Evolutionary conservation across 2,329 filamentous ascomycete genomes (phyloP).

Genomic region (Zymoseptoria pseudotritici): DNA sequence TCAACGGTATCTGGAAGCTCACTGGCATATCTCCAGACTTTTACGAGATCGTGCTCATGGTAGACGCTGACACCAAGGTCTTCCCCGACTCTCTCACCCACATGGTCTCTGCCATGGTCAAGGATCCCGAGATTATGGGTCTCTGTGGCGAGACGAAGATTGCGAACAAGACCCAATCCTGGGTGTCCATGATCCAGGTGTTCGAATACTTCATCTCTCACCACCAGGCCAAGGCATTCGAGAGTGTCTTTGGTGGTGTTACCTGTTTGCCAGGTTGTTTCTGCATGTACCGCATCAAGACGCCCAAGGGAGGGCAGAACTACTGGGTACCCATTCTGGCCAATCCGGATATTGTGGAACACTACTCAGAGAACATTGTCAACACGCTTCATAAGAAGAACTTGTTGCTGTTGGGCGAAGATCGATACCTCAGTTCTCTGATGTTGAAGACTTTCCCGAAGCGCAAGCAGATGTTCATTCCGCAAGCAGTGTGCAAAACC

Average conservation of each 20-base stretch:
- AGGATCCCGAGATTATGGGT: slow-evolving; percentile 98
- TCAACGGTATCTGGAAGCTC: slow-evolving; percentile 97
- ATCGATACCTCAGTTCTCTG: slow-evolving; percentile 90
- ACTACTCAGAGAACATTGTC: slow-evolving; percentile 98
- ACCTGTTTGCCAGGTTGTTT: slow-evolving; percentile 98
- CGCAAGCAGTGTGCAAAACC: slow-evolving; percentile 97
- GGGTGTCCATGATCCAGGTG: slow-evolving; percentile 97
- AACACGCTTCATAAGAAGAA: slow-evolving; percentile 99
- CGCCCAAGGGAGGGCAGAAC: slow-evolving; percentile 95
- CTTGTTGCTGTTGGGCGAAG: slow-evolving; percentile 79
- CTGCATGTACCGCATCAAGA: slow-evolving; percentile 99
- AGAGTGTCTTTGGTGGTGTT: slow-evolving; percentile 97
- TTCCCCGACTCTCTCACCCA: slow-evolving; percentile 97
- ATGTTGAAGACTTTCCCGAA: slow-evolving; percentile 99
- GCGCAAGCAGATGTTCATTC: slow-evolving; percentile 96
- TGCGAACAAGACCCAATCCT: slow-evolving; percentile 90
- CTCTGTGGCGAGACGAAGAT: slow-evolving; percentile 99
- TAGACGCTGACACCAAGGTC: slow-evolving; percentile 97
- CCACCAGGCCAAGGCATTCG: slow-evolving; percentile 92
- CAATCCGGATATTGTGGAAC: slow-evolving; percentile 96
- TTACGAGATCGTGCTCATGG: slow-evolving; percentile 97
- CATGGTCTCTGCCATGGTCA: slow-evolving; percentile 99
- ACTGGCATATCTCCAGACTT: slow-evolving; percentile 97
- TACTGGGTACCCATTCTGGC: slow-evolving; percentile 99
- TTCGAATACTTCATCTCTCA: slow-evolving; percentile 99